Base-by-base conservation (phyloP, 345 rosid genomes). In the Salix caprea region DNA sequence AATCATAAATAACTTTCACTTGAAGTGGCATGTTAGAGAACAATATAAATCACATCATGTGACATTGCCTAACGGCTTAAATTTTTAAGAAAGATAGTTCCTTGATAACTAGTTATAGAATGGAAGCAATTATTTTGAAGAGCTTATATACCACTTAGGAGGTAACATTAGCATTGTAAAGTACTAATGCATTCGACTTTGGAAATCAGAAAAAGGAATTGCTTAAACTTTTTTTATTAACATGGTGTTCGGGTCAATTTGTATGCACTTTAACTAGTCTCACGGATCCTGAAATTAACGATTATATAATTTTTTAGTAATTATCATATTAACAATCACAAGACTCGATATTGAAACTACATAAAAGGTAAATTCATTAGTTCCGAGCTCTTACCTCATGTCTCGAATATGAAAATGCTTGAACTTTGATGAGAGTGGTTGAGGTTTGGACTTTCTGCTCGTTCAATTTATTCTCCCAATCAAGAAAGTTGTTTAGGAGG, bases 111-210 rank as follows among this genome's bases (percentile, higher is more conserved):
- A 34, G 37, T 5, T 5, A 34, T 6, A 5, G 0, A 34, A 34
- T 34, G 34, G 23, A 54, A 21, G 34, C 42, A 66, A 39, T 65
- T 18, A 65, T 56, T 39, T 26, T 37, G 56, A 30, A 78, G 16
- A 39, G n/a, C 15, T 16, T 40, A 7, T 52, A 70, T 70, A 70
- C 69, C 74, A 62, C 62, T 12, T 61, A 28, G 48, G 64, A 61
- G 79, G 70, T 77, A 67, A 77, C 52, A 62, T 64, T 60, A 19
- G 16, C 56, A 36, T 52, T 78, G 72, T 67, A 54, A 72, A 52
- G 50, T 46, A 36, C 37, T 1, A 54, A 34, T 46, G 48, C 32
- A 62, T 44, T 70, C 50, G 28, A 46, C 70, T 62, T 44, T n/a
- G 58, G 23, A 34, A 48, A 21, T 9, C 13, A 19, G 16, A 2